Evolutionary conservation across 2,329 filamentous ascomycete genomes (phyloP).

Genomic region (Colletotrichum magnum): DNA sequence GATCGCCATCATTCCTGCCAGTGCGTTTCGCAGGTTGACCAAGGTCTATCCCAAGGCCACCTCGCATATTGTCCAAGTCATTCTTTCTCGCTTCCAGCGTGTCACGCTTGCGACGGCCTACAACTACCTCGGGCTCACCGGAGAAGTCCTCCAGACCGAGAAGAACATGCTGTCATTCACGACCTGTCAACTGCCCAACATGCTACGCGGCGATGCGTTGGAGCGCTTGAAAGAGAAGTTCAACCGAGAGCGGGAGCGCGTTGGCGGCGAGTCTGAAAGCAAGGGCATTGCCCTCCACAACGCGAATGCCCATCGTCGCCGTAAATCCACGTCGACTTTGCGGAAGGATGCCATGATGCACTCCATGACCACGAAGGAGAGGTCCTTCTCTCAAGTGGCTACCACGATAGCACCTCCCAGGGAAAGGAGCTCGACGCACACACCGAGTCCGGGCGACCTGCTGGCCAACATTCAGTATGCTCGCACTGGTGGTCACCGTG

Average conservation of each 20-base stretch:
- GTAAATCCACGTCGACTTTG: conserved; percentile 80
- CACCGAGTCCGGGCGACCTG: conserved; percentile 81
- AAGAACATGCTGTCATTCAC: conserved; percentile 95
- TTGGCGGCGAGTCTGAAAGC: conserved; percentile 83
- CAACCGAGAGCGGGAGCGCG: conserved; percentile 83
- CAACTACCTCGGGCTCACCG: conserved; percentile 91
- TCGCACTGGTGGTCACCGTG: conserved; percentile 68
- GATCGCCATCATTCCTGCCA: conserved; percentile 97
- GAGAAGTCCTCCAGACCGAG: conserved; percentile 92
- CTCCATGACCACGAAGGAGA: conserved; percentile 66
- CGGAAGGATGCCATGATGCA: conserved; percentile 85
- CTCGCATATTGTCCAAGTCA: conserved; percentile 97
- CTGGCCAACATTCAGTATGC: conserved; percentile 83
- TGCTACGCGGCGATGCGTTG: conserved; percentile 86
- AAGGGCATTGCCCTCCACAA: conserved; percentile 98
- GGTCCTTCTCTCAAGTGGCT: conserved; percentile 59
- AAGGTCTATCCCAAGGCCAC: conserved; percentile 96
- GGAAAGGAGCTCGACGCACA: conserved; percentile 59
- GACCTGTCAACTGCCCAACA: conserved; percentile 90
- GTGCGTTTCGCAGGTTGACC: conserved; percentile 92
- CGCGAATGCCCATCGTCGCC: conserved; percentile 72
- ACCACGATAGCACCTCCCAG: conserved; percentile 57
- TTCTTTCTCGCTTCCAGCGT: conserved; percentile 91
- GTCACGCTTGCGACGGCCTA: conserved; percentile 96
- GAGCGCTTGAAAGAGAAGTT: conserved; percentile 95